phyloP scores from a whole-genome alignment of 208 protist species.

The Trypanosoma boissoni region DNA sequence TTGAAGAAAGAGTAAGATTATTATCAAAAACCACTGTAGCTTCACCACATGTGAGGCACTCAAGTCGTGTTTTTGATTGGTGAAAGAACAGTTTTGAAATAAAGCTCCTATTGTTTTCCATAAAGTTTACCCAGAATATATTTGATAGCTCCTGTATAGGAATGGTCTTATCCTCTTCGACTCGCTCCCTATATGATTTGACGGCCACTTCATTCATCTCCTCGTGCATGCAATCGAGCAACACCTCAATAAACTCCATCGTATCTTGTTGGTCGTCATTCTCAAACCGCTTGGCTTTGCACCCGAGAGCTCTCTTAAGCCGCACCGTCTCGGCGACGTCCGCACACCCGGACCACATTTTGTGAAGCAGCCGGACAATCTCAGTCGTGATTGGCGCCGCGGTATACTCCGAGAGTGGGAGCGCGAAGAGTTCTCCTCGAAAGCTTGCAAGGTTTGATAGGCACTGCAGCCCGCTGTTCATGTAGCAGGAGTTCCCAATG shows the following conservation, averaged over 20 bases:
- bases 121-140: slow-evolving; percentile 88
- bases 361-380: slow-evolving; percentile 43
- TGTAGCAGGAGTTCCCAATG: slow-evolving; percentile 92
- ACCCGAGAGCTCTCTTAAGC: slow-evolving; percentile 62
- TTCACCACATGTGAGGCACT: slow-evolving; percentile 59
- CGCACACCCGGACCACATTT: slow-evolving; percentile 58
- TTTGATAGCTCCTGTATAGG: slow-evolving; percentile 61
- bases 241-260: slow-evolving; percentile 85
- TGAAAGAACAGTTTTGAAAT: slow-evolving; percentile 77
- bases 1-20: slow-evolving; percentile 63
- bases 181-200: slow-evolving; percentile 82
- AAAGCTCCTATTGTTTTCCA: slow-evolving; percentile 75
- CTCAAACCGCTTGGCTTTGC: slow-evolving; percentile 52
- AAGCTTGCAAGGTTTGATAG: slow-evolving; percentile 80
- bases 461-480: slow-evolving; percentile 91
- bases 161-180: slow-evolving; percentile 64
- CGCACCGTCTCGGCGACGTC: slow-evolving; percentile 39
- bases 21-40: slow-evolving; percentile 75
- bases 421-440: slow-evolving; percentile 53
- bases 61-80: slow-evolving; percentile 70
- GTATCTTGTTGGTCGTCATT: slow-evolving; percentile 85
- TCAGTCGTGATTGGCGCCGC: slow-evolving; percentile 41
- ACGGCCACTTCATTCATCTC: slow-evolving; percentile 82
- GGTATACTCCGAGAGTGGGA: slow-evolving; percentile 57
- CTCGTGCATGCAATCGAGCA: slow-evolving; percentile 89